phyloP scores from a whole-genome alignment of 1,284 basidiomycete genomes.

The Melampsora larici-populina region DNA sequence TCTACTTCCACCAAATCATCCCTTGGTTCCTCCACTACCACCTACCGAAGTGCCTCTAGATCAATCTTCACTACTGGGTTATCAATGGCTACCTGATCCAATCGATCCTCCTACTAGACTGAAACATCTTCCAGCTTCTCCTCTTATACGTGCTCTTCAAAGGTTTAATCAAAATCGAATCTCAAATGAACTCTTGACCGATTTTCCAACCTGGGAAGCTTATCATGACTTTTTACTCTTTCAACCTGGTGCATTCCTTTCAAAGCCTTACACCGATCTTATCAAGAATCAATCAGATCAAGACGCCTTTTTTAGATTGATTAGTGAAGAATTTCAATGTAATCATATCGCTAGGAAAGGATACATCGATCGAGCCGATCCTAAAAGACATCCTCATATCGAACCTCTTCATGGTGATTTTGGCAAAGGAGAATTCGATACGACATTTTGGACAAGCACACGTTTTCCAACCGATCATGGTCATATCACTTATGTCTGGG shows the following conservation, averaged over 20 bases:
- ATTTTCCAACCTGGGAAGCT: slow-evolving; percentile 22
- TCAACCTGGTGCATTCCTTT: slow-evolving; percentile 19
- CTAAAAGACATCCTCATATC: slow-evolving; percentile 7
- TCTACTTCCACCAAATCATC: not conserved
- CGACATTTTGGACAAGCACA: slow-evolving; percentile 30
- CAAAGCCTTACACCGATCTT: not conserved
- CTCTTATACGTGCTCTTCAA: not conserved
- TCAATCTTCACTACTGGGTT: not conserved
- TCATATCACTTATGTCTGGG: slow-evolving; percentile 13
- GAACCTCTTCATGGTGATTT: slow-evolving; percentile 9
- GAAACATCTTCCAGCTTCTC: slow-evolving; percentile 18
- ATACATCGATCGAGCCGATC: slow-evolving; percentile 11
- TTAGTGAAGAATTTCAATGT: slow-evolving; percentile 15
- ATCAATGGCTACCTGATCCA: slow-evolving; percentile 13
- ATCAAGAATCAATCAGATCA: not conserved
- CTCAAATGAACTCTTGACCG: not conserved
- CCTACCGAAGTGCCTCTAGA: not conserved
- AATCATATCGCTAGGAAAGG: slow-evolving; percentile 31
- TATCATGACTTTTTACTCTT: slow-evolving; percentile 34
- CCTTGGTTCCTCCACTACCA: not conserved
- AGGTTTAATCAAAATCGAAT: not conserved
- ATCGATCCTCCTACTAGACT: not conserved
- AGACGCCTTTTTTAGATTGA: not conserved
- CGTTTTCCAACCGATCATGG: slow-evolving; percentile 13
- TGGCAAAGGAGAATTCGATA: not conserved